Conservation (phyloP, 345 rosid genomes). For the Eucalyptus marginata region DNA sequence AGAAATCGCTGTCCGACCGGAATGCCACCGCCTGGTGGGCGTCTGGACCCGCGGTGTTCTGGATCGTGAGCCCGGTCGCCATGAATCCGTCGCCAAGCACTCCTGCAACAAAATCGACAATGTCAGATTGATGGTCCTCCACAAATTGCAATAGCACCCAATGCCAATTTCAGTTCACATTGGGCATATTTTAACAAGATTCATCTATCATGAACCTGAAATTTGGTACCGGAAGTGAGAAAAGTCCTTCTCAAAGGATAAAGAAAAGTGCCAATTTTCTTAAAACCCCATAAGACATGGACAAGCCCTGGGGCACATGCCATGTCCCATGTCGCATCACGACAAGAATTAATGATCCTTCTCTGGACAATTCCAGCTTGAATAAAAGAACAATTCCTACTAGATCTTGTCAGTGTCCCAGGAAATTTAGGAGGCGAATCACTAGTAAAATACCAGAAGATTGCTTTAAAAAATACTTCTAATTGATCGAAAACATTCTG, state of each 20-base stretch:
- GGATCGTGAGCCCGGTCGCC: conserved; percentile 31
- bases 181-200: background rate
- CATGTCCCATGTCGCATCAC: background rate
- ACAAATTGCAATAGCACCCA: background rate
- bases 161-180: background rate
- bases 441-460: background rate
- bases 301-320: background rate
- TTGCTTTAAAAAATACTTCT: background rate
- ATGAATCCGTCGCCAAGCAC: conserved; percentile 43
- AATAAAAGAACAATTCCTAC: background rate
- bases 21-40: conserved; percentile 42
- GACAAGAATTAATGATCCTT: background rate
- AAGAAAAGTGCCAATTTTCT: no score
- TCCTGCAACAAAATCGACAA: conserved; percentile 1
- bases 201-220: background rate
- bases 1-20: conserved; percentile 22
- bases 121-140: background rate
- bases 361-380: background rate
- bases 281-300: no score
- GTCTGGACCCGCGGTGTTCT: conserved; percentile 35
- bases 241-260: no score
- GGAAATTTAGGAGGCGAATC: background rate
- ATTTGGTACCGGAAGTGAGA: no score
- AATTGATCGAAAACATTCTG: background rate
- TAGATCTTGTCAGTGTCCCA: background rate